Evolutionary conservation across 345 rosid genomes (phyloP).

Genomic region (Hibiscus tridactylites): DNA sequence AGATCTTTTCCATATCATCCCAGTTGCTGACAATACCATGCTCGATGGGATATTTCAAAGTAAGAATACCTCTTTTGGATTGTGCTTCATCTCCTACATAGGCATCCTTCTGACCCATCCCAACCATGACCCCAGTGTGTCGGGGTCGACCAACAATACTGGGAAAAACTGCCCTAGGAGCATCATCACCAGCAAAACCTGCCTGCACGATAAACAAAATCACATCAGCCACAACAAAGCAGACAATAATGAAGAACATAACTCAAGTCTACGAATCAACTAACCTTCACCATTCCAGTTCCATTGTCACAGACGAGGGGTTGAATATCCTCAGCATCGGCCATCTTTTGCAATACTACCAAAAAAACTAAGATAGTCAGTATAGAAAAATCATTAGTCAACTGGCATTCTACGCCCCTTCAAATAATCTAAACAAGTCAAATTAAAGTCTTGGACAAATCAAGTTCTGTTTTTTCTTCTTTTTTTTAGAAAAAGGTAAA

Average conservation of each 20-base stretch:
- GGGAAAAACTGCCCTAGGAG: conserved; percentile 46
- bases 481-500: no score
- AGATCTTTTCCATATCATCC: conserved; percentile 84
- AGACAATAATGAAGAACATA: background rate
- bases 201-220: conserved; percentile 20
- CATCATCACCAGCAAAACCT: conserved; percentile 47
- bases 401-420: background rate
- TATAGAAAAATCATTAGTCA: background rate
- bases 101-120: conserved; percentile 60
- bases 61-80: conserved; percentile 41
- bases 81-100: conserved; percentile 59
- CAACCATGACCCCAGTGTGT: conserved; percentile 34
- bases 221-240: background rate
- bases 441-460: background rate
- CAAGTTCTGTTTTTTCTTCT: background rate
- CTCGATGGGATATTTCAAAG: conserved; percentile 41
- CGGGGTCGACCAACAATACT: conserved; percentile 33
- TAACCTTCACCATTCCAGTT: conserved; percentile 21
- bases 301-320: conserved; percentile 20
- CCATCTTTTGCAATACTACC: conserved; percentile 14
- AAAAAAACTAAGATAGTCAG: no score
- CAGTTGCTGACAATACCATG: conserved; percentile 44
- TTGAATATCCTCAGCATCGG: conserved; percentile 18
- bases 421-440: conserved; percentile 2
- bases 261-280: background rate